Conservation (phyloP, 768 basidiomycete species). For the Tephrocybe sp. region DNA sequence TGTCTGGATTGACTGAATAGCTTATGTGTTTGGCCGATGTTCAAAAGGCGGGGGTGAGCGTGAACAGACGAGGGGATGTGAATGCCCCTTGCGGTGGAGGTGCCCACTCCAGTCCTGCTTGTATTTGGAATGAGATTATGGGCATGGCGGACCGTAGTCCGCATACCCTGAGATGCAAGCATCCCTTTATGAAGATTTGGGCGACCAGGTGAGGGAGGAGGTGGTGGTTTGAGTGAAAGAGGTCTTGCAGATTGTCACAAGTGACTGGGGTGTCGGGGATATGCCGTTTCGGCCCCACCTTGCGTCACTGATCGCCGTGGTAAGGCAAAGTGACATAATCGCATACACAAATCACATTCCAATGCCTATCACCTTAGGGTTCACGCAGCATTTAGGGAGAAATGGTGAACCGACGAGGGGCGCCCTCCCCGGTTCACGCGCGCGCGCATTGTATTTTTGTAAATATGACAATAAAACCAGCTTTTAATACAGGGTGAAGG, state of each 20-base stretch:
- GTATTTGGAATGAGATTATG: slow-evolving; percentile 28
- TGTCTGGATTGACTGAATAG: slow-evolving; percentile 52
- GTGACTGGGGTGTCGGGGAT: background rate
- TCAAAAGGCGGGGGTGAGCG: slow-evolving; percentile 27
- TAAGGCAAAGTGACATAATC: background rate
- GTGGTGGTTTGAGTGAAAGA: background rate
- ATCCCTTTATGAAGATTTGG: slow-evolving; percentile 15
- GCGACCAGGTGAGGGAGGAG: background rate
- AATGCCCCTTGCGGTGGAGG: slow-evolving; percentile 35
- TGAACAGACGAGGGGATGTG: slow-evolving; percentile 43
- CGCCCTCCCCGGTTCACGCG: no score
- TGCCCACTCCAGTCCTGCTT: slow-evolving; percentile 22
- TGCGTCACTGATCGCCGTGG: slow-evolving; percentile 11
- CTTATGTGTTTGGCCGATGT: slow-evolving; percentile 36
- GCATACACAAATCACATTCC: no score
- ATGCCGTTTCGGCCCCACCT: background rate
- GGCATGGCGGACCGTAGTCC: slow-evolving; percentile 39
- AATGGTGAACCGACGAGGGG: no score
- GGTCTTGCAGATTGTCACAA: no score
- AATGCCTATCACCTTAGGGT: no score
- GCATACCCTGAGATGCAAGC: slow-evolving; percentile 43
- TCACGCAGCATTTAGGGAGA: no score
- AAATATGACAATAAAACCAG: no score
- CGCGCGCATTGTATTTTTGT: no score
- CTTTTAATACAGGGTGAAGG: no score